phyloP scores from a whole-genome alignment of 768 basidiomycete genomes.

The Tulasnella sp. region DNA sequence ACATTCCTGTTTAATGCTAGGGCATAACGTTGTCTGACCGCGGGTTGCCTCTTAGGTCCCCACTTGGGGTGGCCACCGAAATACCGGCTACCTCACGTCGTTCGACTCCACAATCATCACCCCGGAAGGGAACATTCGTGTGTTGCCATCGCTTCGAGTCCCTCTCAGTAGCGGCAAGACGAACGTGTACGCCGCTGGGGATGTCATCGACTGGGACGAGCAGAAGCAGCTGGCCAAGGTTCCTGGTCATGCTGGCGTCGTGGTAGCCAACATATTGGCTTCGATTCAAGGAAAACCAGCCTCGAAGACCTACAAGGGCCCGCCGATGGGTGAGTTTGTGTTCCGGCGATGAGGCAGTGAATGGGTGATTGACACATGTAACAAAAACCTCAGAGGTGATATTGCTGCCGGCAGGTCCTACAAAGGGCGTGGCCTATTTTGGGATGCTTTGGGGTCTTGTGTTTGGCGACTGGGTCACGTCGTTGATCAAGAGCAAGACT shows the following conservation, averaged over 20 bases:
- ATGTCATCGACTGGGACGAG: constrained; percentile 33
- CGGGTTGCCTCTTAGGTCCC: constrained; percentile 16
- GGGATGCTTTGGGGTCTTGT: constrained; percentile 32
- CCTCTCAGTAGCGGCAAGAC: constrained; percentile 27
- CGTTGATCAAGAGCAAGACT: constrained; percentile 29
- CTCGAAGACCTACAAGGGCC: constrained; percentile 1
- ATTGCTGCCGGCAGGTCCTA: constrained; percentile 23
- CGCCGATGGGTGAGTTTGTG: constrained; percentile 9
- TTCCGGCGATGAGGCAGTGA: neutral
- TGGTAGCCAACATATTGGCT: constrained; percentile 29
- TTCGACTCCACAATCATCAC: constrained; percentile 31
- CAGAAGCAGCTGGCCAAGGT: constrained; percentile 32
- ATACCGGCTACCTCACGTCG: constrained; percentile 27
- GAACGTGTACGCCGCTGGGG: constrained; percentile 32
- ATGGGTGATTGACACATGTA: neutral
- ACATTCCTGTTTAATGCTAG: neutral
- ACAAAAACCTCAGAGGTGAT: neutral
- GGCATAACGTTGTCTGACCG: neutral
- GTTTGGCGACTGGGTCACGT: constrained; percentile 29
- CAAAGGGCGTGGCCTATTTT: constrained; percentile 16
- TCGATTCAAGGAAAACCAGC: constrained; percentile 13
- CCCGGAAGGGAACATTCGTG: constrained; percentile 30
- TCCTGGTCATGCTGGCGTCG: constrained; percentile 29
- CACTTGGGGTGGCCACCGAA: constrained; percentile 28
- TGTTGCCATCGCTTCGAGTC: constrained; percentile 33